Conservation (phyloP, 352 stramenopile species). For the Globisporangium echinulatum region DNA sequence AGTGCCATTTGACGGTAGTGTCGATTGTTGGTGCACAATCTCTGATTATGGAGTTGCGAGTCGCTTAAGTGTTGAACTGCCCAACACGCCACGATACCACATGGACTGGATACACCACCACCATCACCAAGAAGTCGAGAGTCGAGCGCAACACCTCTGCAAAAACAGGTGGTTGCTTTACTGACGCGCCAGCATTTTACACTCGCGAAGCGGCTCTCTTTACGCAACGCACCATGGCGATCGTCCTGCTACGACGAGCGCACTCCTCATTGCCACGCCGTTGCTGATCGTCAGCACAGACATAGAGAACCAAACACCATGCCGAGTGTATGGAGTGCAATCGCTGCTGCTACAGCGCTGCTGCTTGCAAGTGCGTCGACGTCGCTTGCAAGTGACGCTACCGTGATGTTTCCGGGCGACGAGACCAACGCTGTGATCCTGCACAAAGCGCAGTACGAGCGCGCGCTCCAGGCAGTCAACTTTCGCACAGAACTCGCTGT, state of each 20-base stretch:
- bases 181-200: not conserved
- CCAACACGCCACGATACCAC: no score
- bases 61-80: no score
- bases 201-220: not conserved
- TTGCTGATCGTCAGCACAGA: not conserved
- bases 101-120: no score
- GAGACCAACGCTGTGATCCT: conserved; percentile 6
- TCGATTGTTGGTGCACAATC: no score
- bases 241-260: not conserved
- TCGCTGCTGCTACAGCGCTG: not conserved
- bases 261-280: not conserved
- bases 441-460: conserved; percentile 1
- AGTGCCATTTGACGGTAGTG: no score
- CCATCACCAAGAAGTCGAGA: no score
- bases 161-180: no score
- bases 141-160: no score
- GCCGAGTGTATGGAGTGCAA: not conserved
- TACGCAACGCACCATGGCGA: not conserved
- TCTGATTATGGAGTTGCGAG: no score
- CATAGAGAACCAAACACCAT: not conserved
- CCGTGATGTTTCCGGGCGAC: not conserved
- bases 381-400: not conserved
- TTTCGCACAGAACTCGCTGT: conserved; percentile 35
- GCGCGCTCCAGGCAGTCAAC: conserved; percentile 27
- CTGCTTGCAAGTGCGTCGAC: not conserved